These are phyloP conservation scores for Thuja plicata DNA, from an alignment of 83 land plant genomes.

Conservation along the genomic window DNA sequence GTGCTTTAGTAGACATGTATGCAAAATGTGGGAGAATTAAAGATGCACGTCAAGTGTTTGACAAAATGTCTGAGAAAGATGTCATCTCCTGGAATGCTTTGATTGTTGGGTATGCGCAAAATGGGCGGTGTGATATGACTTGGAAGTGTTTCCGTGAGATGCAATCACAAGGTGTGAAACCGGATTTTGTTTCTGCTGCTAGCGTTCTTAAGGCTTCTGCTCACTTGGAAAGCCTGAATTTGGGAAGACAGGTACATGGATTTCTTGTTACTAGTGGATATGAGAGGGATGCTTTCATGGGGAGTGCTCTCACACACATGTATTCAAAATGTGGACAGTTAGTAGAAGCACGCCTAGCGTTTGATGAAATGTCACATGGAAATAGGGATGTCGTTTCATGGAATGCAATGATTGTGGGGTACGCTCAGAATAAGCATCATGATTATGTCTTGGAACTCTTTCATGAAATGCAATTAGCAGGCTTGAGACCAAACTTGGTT, in stretches of 20 bases:
- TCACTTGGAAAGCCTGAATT: not conserved
- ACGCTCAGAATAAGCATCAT: conserved; percentile 49
- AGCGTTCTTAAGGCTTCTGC: conserved; percentile 3
- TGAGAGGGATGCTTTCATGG: conserved; percentile 7
- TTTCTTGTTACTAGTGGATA: conserved; percentile 1
- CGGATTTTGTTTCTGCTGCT: not conserved
- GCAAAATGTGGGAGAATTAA: not conserved
- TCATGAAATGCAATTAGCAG: conserved; percentile 7
- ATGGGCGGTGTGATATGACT: not conserved
- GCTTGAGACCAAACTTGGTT: conserved; percentile 33
- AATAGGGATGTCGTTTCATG: not conserved
- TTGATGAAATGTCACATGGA: not conserved
- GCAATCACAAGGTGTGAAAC: not conserved
- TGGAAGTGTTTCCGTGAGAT: not conserved
- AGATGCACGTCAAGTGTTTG: not conserved
- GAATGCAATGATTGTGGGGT: conserved; percentile 44
- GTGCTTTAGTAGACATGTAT: conserved; percentile 1
- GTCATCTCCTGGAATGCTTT: not conserved
- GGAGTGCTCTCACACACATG: not conserved
- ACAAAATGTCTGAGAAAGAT: conserved; percentile 1
- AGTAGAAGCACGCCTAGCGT: not conserved
- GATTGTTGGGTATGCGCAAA: conserved; percentile 1
- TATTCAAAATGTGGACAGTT: conserved; percentile 3
- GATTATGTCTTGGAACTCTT: conserved; percentile 35
- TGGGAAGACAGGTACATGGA: conserved; percentile 3